Evolutionary conservation across 345 rosid genomes (phyloP), one percentile per base, ranked within the genome.

Genomic region (Rhodamnia argentea): DNA sequence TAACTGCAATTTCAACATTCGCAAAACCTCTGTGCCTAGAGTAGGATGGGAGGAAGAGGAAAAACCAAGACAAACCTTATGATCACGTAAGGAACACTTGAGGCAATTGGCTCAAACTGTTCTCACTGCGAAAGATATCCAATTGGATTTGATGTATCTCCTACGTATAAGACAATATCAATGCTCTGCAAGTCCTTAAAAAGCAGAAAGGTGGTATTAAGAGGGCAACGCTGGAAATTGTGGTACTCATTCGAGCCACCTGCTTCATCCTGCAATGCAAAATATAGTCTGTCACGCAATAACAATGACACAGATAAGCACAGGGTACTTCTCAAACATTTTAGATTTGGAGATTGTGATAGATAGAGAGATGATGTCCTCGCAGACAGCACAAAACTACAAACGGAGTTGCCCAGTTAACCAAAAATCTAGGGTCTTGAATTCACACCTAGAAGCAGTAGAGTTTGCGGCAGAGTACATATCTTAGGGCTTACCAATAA

Each of bases 101-200:
- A n/a, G n/a, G n/a, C n/a, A n/a, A n/a, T n/a, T n/a, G n/a, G n/a
- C 22, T 90, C 95, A 64, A 93, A 6, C 47, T 44, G 47, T 44
- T 6, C 98, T 96, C 98, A 95, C 87, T 95, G 96, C 4, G 98
- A 94, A 83, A 95, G 27, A 85, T 95, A 95, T 32, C 96, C 98
- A 88, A 94, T 95, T 15, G 98, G 52, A 88, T 93, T 94, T 4
- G 92, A 82, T 74, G 94, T 57, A 82, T 95, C 98, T 83, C 98
- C 98, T 47, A 94, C 93, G 90, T 94, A 96, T 87, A 94, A 94
- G 81, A 95, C 93, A 85, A 94, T 91, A 90, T 95, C 93, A 78
- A 91, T 88, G 89, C 94, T 84, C 83, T 84, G 84, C 85, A 94
- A 86, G 90, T 95, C 98, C 82, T 86, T 91, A 83, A 93, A 89